Percentiles rank a stretch among this genome's conserved stretches.
Conservation (phyloP, 495 filamentous ascomycete species). For the Hypoxylon fuscum region DNA sequence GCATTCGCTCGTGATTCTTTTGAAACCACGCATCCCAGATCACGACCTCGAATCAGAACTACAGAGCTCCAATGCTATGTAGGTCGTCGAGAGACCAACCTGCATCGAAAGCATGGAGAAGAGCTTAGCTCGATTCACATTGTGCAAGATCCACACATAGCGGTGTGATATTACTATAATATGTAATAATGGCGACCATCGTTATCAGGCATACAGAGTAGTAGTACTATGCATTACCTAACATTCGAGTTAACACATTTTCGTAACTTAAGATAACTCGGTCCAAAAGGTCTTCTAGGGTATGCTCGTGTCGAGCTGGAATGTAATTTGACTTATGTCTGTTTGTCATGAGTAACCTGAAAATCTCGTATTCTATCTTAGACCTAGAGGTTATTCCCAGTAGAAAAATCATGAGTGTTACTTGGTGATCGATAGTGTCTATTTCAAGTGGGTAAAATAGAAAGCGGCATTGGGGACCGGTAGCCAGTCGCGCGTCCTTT, state of each 20-base stretch:
- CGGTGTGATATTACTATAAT: neutral
- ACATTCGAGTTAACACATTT: too few relatives aligned
- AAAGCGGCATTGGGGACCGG: too few relatives aligned
- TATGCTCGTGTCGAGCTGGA: neutral
- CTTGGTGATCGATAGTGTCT: too few relatives aligned
- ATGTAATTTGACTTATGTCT: neutral
- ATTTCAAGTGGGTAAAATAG: too few relatives aligned
- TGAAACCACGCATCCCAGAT: conserved; percentile 5
- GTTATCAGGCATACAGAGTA: neutral
- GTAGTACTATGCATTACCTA: too few relatives aligned
- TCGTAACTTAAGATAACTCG: too few relatives aligned
- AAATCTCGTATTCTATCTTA: neutral
- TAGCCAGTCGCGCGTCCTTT: too few relatives aligned
- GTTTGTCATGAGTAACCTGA: neutral
- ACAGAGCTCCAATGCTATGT: neutral
- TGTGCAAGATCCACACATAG: neutral
- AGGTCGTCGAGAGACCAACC: neutral
- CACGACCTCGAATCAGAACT: neutral
- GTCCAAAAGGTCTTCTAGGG: neutral
- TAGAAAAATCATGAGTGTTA: too few relatives aligned
- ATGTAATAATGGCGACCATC: neutral
- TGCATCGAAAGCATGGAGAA: conserved; percentile 26
- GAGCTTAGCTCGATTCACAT: neutral
- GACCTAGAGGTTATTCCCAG: too few relatives aligned
- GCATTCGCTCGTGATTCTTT: neutral